phyloP scores from a whole-genome alignment of 2,329 filamentous ascomycete genomes.

The Ascocoryne sarcoides region DNA sequence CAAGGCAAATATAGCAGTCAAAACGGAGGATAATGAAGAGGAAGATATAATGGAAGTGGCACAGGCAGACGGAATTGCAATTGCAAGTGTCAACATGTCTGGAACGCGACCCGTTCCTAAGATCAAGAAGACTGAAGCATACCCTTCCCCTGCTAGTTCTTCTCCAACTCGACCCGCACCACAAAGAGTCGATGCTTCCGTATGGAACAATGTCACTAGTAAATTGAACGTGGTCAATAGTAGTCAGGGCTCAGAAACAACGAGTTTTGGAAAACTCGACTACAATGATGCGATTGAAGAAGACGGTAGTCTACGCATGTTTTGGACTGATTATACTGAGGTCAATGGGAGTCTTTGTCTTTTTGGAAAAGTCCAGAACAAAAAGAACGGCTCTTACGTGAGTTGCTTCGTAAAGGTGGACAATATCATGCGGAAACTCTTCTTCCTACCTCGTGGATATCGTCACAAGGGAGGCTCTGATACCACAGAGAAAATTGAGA shows the following conservation, averaged over 20 bases:
- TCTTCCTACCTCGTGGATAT: slow-evolving; percentile 74
- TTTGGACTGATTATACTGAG: slow-evolving; percentile 96
- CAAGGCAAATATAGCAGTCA: slow-evolving; percentile 50
- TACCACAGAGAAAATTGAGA: slow-evolving; percentile 70
- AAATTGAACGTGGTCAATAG: slow-evolving; percentile 78
- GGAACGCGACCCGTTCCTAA: slow-evolving; percentile 73
- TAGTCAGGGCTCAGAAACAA: slow-evolving; percentile 56
- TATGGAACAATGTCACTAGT: slow-evolving; percentile 81
- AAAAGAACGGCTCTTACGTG: slow-evolving; percentile 65
- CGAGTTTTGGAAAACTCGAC: slow-evolving; percentile 69
- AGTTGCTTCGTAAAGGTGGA: slow-evolving; percentile 96
- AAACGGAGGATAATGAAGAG: slow-evolving; percentile 59
- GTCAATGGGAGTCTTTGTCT: slow-evolving; percentile 84
- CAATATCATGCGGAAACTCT: slow-evolving; percentile 87
- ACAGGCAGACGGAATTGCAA: slow-evolving; percentile 60
- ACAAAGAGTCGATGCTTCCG: slow-evolving; percentile 62
- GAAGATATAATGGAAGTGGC: slow-evolving; percentile 83
- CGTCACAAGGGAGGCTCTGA: slow-evolving; percentile 54
- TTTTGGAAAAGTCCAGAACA: slow-evolving; percentile 93
- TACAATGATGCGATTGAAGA: slow-evolving; percentile 82
- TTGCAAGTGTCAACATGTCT: slow-evolving; percentile 73
- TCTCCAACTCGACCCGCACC: slow-evolving; percentile 56
- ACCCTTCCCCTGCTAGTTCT: slow-evolving; percentile 65
- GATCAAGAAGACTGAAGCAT: slow-evolving; percentile 55
- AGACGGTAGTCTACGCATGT: slow-evolving; percentile 86